These are phyloP conservation scores for Eimeria acervulina DNA, from an alignment of 169 alveolate species.

Conservation along the genomic window DNA sequence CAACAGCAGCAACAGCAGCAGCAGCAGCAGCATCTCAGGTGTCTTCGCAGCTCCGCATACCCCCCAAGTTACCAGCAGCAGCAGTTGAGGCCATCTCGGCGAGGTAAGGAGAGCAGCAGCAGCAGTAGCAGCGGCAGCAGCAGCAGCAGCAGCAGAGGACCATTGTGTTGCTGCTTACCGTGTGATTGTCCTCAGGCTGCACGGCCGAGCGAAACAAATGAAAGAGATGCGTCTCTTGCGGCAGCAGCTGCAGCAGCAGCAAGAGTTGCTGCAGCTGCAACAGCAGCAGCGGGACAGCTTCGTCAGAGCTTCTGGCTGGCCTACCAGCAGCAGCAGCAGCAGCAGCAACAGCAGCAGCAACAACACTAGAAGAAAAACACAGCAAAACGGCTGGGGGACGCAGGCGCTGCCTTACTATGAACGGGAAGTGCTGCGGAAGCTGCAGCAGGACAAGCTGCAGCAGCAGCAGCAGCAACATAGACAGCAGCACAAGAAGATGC, in stretches of 20 bases:
- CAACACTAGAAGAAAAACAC: neutral
- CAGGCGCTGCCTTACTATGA: neutral
- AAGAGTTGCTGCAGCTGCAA: constrained; percentile 27
- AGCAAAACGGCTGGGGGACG: neutral
- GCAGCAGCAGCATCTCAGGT: neutral
- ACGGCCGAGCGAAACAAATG: constrained; percentile 49
- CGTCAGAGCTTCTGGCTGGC: neutral
- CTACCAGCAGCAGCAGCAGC: constrained; percentile 5
- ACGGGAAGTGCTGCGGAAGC: constrained; percentile 50
- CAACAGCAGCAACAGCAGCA: constrained; percentile 28
- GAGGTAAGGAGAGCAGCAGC: neutral
- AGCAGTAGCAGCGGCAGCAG: constrained; percentile 28
- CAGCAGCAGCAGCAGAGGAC: constrained; percentile 9
- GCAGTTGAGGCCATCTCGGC: constrained; percentile 23
- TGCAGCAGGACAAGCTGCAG: constrained; percentile 31
- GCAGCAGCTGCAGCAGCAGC: constrained; percentile 67
- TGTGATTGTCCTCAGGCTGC: constrained; percentile 2
- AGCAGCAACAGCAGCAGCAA: constrained; percentile 56
- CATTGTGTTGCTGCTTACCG: neutral
- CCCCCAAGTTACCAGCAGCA: constrained; percentile 39
- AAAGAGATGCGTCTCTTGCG: constrained; percentile 26
- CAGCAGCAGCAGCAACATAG: too few relatives aligned
- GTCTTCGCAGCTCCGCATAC: neutral
- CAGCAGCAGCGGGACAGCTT: constrained; percentile 41
- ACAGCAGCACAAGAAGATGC: too few relatives aligned